Evolutionary conservation across 805 yeast genomes (phyloP).

Genomic region (Candida gorgasii): DNA sequence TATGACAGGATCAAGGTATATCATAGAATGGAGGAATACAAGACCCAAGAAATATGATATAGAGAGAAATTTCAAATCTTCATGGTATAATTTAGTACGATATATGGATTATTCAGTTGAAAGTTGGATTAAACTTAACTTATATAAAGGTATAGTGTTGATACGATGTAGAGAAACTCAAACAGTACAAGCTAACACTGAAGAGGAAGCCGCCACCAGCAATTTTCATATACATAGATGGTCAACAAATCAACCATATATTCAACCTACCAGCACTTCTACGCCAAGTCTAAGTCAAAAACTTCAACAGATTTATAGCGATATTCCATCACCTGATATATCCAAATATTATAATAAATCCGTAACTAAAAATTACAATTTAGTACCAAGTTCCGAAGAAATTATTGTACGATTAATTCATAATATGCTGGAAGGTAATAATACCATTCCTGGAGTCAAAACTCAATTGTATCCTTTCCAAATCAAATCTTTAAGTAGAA

Average conservation of each 20-base stretch:
- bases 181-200: no score
- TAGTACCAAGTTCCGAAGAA: conserved; percentile 19
- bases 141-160: conserved; percentile 1
- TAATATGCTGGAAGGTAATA: conserved; percentile 17
- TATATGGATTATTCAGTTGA: conserved; percentile 42
- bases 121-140: conserved; percentile 9
- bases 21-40: conserved; percentile 36
- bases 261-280: background rate
- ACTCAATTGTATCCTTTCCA: conserved; percentile 60
- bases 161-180: conserved; percentile 1
- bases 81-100: conserved; percentile 37
- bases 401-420: conserved; percentile 18
- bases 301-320: conserved; percentile 35
- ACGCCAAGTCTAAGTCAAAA: conserved; percentile 8
- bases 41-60: conserved; percentile 32
- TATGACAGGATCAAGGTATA: conserved; percentile 28
- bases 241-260: conserved; percentile 9
- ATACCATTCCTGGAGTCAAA: conserved; percentile 41
- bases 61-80: conserved; percentile 24
- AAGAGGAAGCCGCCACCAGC: no score
- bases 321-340: conserved; percentile 30
- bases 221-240: conserved; percentile 38
- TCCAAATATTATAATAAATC: conserved; percentile 16
- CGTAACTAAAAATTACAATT: background rate
- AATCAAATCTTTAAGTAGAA: conserved; percentile 56